phyloP scores from a whole-genome alignment of 1,284 basidiomycete species.

The Kwoniella shivajii region DNA sequence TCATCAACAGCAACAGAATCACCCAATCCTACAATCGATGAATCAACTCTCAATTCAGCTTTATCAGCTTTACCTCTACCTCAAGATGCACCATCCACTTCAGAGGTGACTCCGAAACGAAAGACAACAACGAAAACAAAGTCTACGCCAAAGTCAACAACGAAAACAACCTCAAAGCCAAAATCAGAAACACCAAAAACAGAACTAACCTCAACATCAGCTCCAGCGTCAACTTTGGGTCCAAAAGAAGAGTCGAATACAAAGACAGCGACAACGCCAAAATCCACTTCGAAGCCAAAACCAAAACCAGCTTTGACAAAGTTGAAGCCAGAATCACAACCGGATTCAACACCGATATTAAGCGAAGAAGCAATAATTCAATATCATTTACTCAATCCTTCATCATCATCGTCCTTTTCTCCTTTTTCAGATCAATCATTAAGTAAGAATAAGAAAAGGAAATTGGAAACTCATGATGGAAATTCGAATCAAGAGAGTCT shows the following conservation, averaged over 20 bases:
- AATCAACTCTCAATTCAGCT: neutral
- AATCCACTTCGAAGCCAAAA: neutral
- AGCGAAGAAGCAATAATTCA: conserved; percentile 13
- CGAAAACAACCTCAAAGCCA: neutral
- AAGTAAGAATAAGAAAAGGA: neutral
- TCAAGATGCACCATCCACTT: neutral
- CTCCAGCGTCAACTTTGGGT: neutral
- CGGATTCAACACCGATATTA: neutral
- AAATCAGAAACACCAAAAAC: neutral
- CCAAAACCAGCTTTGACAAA: neutral
- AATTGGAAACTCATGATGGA: neutral
- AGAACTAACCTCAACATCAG: neutral
- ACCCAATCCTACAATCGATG: too few relatives aligned
- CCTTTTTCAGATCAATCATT: neutral
- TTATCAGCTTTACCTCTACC: neutral
- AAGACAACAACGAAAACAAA: too few relatives aligned
- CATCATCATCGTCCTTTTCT: neutral
- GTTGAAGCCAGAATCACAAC: neutral
- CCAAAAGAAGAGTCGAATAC: neutral
- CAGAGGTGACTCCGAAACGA: neutral
- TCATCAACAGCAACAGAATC: too few relatives aligned
- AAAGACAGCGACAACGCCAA: too few relatives aligned
- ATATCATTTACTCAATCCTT: conserved; percentile 6
- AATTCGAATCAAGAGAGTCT: too few relatives aligned
- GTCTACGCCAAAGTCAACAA: neutral